These are phyloP conservation scores for Penicillium salamii DNA, from an alignment of 495 filamentous ascomycete genomes.

Conservation along the genomic window DNA sequence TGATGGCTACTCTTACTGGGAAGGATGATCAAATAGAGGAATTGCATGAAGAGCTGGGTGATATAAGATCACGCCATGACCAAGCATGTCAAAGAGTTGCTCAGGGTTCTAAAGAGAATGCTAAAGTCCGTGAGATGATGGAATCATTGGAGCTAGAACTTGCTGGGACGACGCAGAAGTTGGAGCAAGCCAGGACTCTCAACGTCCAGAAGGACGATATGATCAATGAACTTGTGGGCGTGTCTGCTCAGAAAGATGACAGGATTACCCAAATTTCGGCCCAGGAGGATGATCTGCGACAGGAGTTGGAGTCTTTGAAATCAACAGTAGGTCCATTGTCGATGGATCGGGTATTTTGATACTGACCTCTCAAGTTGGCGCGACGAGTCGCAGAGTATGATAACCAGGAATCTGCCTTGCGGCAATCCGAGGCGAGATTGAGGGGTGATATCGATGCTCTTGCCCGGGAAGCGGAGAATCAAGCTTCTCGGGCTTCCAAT, in stretches of 20 bases:
- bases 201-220: constrained; percentile 26
- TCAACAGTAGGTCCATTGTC: constrained; percentile 25
- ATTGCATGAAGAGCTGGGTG: constrained; percentile 24
- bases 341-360: background rate
- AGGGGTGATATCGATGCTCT: constrained; percentile 18
- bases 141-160: constrained; percentile 20
- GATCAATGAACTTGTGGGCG: constrained; percentile 15
- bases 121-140: constrained; percentile 8
- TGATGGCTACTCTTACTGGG: constrained; percentile 43
- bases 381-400: constrained; percentile 21
- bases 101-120: constrained; percentile 17
- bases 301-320: constrained; percentile 19
- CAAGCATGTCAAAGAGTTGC: constrained; percentile 16
- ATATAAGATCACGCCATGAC: constrained; percentile 19
- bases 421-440: constrained; percentile 20
- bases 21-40: constrained; percentile 47
- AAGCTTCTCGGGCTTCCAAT: constrained; percentile 13
- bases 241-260: constrained; percentile 21
- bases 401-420: constrained; percentile 17
- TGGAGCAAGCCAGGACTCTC: constrained; percentile 17
- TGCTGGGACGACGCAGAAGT: constrained; percentile 2
- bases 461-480: constrained; percentile 12
- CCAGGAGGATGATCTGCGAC: constrained; percentile 17
- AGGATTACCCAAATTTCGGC: constrained; percentile 21
- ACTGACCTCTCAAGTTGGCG: constrained; percentile 20